Base-by-base conservation (phyloP, 1,284 basidiomycete species). In the Meripilus lineatus region DNA sequence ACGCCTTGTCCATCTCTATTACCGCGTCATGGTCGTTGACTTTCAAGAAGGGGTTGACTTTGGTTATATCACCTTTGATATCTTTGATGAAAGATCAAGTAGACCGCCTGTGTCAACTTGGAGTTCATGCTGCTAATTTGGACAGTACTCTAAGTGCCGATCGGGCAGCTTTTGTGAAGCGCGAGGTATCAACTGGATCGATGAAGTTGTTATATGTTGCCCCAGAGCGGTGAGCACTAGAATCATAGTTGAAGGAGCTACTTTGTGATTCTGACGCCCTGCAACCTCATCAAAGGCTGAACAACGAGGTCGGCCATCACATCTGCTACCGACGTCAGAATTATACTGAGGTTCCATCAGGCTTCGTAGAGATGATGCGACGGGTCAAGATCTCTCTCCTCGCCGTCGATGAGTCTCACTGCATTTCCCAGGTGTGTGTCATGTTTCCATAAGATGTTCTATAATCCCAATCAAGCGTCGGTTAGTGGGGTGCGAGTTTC, bases 371-470 rank as follows among this genome's bases (percentile, higher is more conserved):
- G 87, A 36, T 97, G 52, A 70, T 83, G 58, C 53, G 58, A 5
- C 58, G 67, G 17, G 68, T 75, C 5, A 69, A 68, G 46, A 70
- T 89, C 15, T 82, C 83, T 1, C 68, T 87, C 5, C 79, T 99
- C 56, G 93, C 97, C 0, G 79, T 99, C 41, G 96, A 99, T 59
- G 95, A 99, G 60, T 94, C 95, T 2, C 96, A 99, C 62, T 96
- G 93, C 63, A 90, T 98, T 40, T 84, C 76, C 3, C 59, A 59
- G 52, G 58, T 50, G 6, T 30, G 10, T 15, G 14, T 36, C 30
- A 32, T 32, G 11, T 22, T 14, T 21, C 7, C 28, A n/a, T 30
- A 30, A 8, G 10, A 10, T 30, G n/a, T 30, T n/a, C n/a, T 30
- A 30, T 30, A 10, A 8, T 30, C n/a, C 10, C 28, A 30, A 30